Percentiles rank a stretch among this genome's conserved stretches.
These are phyloP conservation scores for Ustilago vetiveriae DNA, from an alignment of 1,284 basidiomycete species.

Conservation along the genomic window DNA sequence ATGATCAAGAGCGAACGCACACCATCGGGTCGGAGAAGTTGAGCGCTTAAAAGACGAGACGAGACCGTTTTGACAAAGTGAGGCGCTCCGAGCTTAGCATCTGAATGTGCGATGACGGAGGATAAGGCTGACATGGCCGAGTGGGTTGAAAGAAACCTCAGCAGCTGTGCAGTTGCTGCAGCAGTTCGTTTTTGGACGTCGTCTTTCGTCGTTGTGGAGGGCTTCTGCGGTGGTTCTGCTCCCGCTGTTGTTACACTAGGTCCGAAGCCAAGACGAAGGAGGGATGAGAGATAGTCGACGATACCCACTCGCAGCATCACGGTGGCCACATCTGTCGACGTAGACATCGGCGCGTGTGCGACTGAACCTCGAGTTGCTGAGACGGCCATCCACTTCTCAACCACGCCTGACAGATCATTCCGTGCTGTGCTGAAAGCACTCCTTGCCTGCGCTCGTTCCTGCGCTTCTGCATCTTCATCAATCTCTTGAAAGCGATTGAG, in stretches of 20 bases:
- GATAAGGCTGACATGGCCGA: slow-evolving; percentile 49
- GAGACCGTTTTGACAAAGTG: slow-evolving; percentile 45
- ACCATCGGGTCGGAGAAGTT: slow-evolving; percentile 61
- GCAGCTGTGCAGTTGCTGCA: slow-evolving; percentile 27
- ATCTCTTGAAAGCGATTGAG: slow-evolving; percentile 43
- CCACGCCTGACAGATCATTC: slow-evolving; percentile 9
- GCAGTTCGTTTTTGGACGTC: slow-evolving; percentile 21
- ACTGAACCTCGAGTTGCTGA: slow-evolving; percentile 6
- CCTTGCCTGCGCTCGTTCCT: slow-evolving; percentile 7
- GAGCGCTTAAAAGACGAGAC: slow-evolving; percentile 53
- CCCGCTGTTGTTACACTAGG: slow-evolving; percentile 3
- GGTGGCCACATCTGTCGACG: slow-evolving; percentile 31
- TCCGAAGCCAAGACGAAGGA: slow-evolving; percentile 40
- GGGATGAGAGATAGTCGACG: slow-evolving; percentile 37
- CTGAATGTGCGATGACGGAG: slow-evolving; percentile 28
- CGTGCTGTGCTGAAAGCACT: slow-evolving; percentile 14
- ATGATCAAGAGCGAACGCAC: slow-evolving; percentile 56
- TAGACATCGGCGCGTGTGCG: neutral
- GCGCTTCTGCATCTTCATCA: slow-evolving; percentile 24
- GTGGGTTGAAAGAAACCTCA: slow-evolving; percentile 32
- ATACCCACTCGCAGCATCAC: slow-evolving; percentile 42
- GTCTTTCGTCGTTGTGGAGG: slow-evolving; percentile 17
- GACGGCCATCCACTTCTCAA: slow-evolving; percentile 15
- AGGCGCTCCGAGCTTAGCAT: slow-evolving; percentile 29
- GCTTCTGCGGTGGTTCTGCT: neutral